Evolutionary conservation across 768 basidiomycete genomes (phyloP), one percentile per base, ranked within the genome.

Genomic region (Mycena kentingensis): DNA sequence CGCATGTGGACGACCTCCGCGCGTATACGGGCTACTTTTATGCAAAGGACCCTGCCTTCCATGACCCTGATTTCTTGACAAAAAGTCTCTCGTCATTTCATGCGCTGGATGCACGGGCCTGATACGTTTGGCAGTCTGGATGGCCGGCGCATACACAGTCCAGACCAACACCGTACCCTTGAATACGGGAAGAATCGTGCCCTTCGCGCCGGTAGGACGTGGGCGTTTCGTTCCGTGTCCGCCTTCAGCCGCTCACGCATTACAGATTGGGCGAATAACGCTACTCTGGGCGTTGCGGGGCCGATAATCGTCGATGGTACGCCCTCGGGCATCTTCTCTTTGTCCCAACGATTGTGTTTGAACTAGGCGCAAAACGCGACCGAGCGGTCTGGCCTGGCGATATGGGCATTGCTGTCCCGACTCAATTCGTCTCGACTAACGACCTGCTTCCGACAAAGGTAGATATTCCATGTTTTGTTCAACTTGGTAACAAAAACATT

Each of bases 331-430:
- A 15, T 15, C 3, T 19, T 11, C 6, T 26, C 21, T 16, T 35
- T 15, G 1, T 35, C 13, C 11, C 32, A 19, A 13, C 3, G 15
- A 15, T 31, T 16, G 18, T 3, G 19, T 29, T 3, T 16, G 3
- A 25, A 15, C 7, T 42, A 63, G 75, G 75, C 22, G 82, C 81
- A 6, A 83, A 84, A 60, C 77, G 82, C 12, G 82, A 83, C 58
- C 70, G 82, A 8, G 77, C 80, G n/a, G 80, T 82, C 7, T 83
- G 81, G 80, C 80, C 79, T 58, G 79, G 80, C 29, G 82, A 84
- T 60, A 83, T 83, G 82, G 82, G 82, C 12, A 80, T 84, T 28
- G 82, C 81, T 1, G 81, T 82, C 7, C 80, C 82, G 0, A 76
- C 81, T 1, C 77, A 80, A 60, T 83, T 84, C 54, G 82, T 84